Evolutionary conservation across 73 alveolate genomes (phyloP).

Genomic region (Tetrahymena thermophila): DNA sequence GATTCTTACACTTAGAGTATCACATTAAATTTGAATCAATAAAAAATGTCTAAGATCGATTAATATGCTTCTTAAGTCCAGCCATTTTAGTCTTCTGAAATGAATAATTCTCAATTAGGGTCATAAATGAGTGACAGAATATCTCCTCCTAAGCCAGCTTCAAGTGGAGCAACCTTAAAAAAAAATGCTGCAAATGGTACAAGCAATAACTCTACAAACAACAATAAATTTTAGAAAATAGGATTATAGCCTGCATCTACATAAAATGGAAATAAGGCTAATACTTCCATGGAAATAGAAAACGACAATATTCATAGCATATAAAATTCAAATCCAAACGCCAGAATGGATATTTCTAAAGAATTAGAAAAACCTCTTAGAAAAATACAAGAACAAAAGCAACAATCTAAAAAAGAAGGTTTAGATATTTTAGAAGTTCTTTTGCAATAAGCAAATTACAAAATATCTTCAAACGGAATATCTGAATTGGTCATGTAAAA

Average conservation of each 20-base stretch:
- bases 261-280: not conserved
- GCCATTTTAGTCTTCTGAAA: not conserved
- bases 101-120: not conserved
- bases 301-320: not conserved
- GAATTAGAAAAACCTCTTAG: not conserved
- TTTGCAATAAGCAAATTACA: not conserved
- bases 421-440: not conserved
- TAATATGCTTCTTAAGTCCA: not conserved
- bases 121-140: not conserved
- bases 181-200: not conserved
- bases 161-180: not conserved
- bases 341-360: not conserved
- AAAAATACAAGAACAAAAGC: not conserved
- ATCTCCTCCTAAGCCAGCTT: not conserved
- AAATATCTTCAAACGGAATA: not conserved
- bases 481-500: not conserved
- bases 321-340: not conserved
- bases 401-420: not conserved
- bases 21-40: not conserved
- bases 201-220: not conserved
- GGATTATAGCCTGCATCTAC: not conserved
- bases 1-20: not conserved
- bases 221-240: not conserved
- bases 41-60: not conserved
- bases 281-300: not conserved